phyloP scores from a whole-genome alignment of 2,329 filamentous ascomycete species.

The Colletotrichum liriopes region DNA sequence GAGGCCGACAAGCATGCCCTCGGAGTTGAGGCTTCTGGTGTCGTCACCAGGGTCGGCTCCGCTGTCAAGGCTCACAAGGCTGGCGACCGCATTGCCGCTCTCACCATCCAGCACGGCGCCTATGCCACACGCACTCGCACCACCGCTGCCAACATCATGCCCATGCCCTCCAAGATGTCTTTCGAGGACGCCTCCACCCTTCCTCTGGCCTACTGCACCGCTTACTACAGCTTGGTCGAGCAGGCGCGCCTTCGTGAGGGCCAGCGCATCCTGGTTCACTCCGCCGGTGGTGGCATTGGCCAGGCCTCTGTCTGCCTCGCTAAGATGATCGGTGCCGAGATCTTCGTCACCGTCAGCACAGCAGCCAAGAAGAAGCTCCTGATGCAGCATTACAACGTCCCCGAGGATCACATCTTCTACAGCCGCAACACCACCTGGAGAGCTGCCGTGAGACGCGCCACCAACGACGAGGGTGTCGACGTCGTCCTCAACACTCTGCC shows the following conservation, averaged over 20 bases:
- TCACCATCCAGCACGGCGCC: constrained; percentile 44
- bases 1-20: constrained; percentile 49
- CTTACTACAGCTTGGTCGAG: constrained; percentile 55
- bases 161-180: constrained; percentile 56
- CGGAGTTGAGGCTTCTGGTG: constrained; percentile 53
- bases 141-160: constrained; percentile 46
- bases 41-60: constrained; percentile 52
- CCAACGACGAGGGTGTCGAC: constrained; percentile 53
- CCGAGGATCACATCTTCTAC: constrained; percentile 49
- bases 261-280: constrained; percentile 56
- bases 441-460: constrained; percentile 49
- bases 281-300: constrained; percentile 55
- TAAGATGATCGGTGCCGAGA: constrained; percentile 51
- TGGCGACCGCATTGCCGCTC: constrained; percentile 50
- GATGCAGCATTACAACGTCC: constrained; percentile 48
- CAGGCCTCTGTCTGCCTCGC: constrained; percentile 55
- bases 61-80: constrained; percentile 48
- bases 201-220: constrained; percentile 50
- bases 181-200: constrained; percentile 57
- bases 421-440: constrained; percentile 51
- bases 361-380: constrained; percentile 52
- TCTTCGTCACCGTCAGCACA: constrained; percentile 52
- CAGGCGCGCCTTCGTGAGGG: constrained; percentile 48
- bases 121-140: constrained; percentile 47
- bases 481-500: constrained; percentile 60